Conservation (phyloP, 2,329 filamentous ascomycete genomes). For the Trichoderma simmonsii region DNA sequence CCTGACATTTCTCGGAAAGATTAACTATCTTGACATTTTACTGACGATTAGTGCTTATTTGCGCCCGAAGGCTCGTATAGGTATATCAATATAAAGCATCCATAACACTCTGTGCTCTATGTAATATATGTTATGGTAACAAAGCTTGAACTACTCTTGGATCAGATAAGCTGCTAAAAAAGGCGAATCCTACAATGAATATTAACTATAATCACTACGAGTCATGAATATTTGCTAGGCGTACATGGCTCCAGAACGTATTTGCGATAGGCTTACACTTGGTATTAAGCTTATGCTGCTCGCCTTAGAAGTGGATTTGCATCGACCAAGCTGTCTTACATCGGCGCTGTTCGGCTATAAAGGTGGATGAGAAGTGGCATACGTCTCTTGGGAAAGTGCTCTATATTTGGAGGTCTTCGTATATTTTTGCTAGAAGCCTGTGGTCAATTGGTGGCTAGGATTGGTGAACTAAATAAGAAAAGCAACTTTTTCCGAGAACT, state of each 20-base stretch:
- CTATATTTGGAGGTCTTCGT: background rate
- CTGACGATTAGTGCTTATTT: background rate
- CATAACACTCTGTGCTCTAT: background rate
- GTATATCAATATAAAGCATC: background rate
- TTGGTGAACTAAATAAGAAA: too few species aligned
- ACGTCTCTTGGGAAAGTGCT: background rate
- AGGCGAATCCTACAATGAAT: background rate
- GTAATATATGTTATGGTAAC: background rate
- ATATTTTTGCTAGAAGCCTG: background rate
- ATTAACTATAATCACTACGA: background rate
- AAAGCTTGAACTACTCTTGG: background rate
- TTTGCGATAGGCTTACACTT: background rate
- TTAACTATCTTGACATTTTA: background rate
- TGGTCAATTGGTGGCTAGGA: too few species aligned
- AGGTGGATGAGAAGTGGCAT: background rate
- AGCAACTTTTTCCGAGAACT: too few species aligned
- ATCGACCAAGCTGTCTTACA: background rate
- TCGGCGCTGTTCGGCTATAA: background rate
- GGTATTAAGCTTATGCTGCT: background rate
- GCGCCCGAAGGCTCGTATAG: background rate
- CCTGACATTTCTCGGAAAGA: background rate
- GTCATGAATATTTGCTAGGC: background rate
- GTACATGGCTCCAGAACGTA: background rate
- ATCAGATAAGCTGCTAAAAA: background rate
- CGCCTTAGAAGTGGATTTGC: background rate